Percentiles rank a stretch among this genome's conserved stretches.
phyloP scores from a whole-genome alignment of 371 early-diverging fungal genomes.

The Batkoa obscura region DNA sequence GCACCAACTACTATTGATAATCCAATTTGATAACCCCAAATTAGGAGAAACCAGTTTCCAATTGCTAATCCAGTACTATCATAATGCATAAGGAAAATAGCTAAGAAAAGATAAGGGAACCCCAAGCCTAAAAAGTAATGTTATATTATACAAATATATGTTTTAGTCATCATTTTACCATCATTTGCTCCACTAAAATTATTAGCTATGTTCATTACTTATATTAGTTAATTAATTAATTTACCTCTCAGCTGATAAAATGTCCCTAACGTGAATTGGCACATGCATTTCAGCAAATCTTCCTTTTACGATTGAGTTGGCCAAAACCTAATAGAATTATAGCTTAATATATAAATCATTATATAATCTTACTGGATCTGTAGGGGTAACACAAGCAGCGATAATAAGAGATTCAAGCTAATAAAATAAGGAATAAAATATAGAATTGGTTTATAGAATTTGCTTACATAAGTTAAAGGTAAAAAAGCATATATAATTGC shows the following conservation, averaged over 20 bases:
- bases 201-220: background rate
- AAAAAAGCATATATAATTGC: conserved; percentile 40
- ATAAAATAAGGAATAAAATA: background rate
- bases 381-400: conserved; percentile 81
- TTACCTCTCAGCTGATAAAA: conserved; percentile 69
- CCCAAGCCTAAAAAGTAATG: conserved; percentile 30
- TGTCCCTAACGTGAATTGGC: conserved; percentile 52
- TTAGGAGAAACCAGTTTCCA: conserved; percentile 44
- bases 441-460: background rate
- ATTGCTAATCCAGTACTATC: conserved; percentile 36
- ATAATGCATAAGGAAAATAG: conserved; percentile 38
- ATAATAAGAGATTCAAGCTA: conserved; percentile 53
- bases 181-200: conserved; percentile 48
- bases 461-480: conserved; percentile 38
- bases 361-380: conserved; percentile 59
- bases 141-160: background rate
- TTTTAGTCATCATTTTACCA: conserved; percentile 14
- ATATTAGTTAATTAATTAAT: background rate
- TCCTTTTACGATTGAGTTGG: conserved; percentile 85
- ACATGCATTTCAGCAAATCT: conserved; percentile 82
- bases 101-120: conserved; percentile 65
- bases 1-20: conserved; percentile 57
- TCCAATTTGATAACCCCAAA: conserved; percentile 51
- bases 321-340: conserved; percentile 33
- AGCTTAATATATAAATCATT: background rate